A percentile compares a stretch with the other conserved stretches of the same genome.
These are phyloP conservation scores for Massarina eburnea DNA, from an alignment of 2,329 filamentous ascomycete species.

Conservation along the genomic window DNA sequence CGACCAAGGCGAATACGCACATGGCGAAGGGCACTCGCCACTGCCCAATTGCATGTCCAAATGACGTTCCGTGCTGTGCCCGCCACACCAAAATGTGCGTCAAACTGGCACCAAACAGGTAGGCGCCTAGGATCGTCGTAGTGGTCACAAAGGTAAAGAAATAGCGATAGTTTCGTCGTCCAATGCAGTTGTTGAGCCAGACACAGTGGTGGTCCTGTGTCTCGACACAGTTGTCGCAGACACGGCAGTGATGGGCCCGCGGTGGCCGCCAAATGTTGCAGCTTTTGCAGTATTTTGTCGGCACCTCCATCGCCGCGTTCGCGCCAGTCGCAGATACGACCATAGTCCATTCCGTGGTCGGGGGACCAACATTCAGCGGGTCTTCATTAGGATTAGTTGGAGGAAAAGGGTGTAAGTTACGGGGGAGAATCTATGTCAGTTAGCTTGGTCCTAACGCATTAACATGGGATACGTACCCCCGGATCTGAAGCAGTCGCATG, in stretches of 20 bases:
- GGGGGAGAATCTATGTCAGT: slow-evolving; percentile 73
- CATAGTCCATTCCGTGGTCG: slow-evolving; percentile 91
- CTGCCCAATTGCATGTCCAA: slow-evolving; percentile 66
- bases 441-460: slow-evolving; percentile 8
- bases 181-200: slow-evolving; percentile 98
- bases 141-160: slow-evolving; percentile 90
- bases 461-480: slow-evolving; percentile 64
- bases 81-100: slow-evolving; percentile 77
- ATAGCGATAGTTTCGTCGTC: slow-evolving; percentile 94
- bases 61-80: slow-evolving; percentile 63
- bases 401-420: slow-evolving; percentile 90
- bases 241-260: slow-evolving; percentile 90
- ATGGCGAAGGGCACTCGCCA: slow-evolving; percentile 85
- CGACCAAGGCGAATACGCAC: slow-evolving; percentile 78
- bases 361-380: slow-evolving; percentile 76
- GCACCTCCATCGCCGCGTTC: slow-evolving; percentile 93
- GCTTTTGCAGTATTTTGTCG: slow-evolving; percentile 96
- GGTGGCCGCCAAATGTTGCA: slow-evolving; percentile 98
- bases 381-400: slow-evolving; percentile 74
- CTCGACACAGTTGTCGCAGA: slow-evolving; percentile 97
- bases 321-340: slow-evolving; percentile 75
- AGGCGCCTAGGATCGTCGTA: slow-evolving; percentile 74
- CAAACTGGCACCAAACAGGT: slow-evolving; percentile 75
- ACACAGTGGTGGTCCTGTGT: slow-evolving; percentile 98
- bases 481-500: slow-evolving; percentile 92